These are phyloP conservation scores for Paecilomyces formosus DNA, from an alignment of 2,329 filamentous ascomycete genomes.

Conservation along the genomic window DNA sequence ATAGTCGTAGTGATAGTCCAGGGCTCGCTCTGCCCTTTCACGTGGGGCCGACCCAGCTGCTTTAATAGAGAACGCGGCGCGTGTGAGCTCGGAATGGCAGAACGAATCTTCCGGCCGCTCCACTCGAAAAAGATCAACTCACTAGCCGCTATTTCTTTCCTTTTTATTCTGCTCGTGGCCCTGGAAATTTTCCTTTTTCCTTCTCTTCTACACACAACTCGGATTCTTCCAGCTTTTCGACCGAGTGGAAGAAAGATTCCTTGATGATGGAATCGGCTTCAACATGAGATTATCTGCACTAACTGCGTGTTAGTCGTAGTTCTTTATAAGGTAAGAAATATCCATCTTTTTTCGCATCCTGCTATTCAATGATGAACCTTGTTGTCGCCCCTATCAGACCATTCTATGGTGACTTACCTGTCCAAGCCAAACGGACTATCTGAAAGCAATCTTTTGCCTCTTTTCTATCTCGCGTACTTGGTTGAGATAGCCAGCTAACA, in stretches of 20 bases:
- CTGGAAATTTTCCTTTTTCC: conserved; percentile 3
- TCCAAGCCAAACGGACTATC: conserved; percentile 55
- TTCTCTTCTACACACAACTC: conserved; percentile 8
- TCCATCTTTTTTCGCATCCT: conserved; percentile 10
- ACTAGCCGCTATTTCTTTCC: conserved; percentile 3
- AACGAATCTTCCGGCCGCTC: conserved; percentile 6
- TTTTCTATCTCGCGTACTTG: conserved; percentile 1
- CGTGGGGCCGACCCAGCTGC: conserved; percentile 12
- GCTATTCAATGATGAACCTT: conserved; percentile 46
- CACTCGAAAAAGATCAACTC: neutral
- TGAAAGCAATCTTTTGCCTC: conserved; percentile 28
- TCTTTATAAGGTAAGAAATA: conserved; percentile 4
- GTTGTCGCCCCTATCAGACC: conserved; percentile 59
- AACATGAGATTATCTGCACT: neutral
- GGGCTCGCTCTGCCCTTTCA: conserved; percentile 1
- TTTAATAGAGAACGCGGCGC: neutral
- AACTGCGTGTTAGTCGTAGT: neutral
- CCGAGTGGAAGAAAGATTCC: neutral
- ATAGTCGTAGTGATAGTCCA: neutral
- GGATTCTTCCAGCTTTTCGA: conserved; percentile 1
- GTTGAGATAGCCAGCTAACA: conserved; percentile 17
- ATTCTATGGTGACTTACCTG: conserved; percentile 53
- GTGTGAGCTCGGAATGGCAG: conserved; percentile 10
- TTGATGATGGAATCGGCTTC: neutral
- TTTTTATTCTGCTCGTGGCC: neutral